Evolutionary conservation across 2,329 filamentous ascomycete genomes (phyloP), one percentile per base, ranked within the genome.

Genomic region (Claviceps purpurea): DNA sequence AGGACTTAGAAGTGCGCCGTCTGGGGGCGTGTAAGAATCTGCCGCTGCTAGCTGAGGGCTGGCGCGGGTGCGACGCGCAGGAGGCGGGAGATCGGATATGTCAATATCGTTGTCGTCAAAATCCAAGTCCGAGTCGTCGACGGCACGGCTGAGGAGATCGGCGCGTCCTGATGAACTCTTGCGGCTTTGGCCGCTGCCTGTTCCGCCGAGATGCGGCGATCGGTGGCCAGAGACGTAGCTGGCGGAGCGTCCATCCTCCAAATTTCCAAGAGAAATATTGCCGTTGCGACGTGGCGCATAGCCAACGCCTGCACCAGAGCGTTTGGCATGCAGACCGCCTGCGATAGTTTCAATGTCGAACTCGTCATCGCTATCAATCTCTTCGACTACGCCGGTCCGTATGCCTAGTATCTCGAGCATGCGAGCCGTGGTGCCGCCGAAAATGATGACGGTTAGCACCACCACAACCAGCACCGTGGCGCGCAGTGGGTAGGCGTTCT

Each of bases 341-440:
- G 79, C 79, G 50, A 86, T 81, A 13, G 75, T 72, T 66, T 96
- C 93, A 56, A 96, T 98, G 65, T 98, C 93, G 61, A 98, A 98
- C 67, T 98, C 93, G 64, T 98, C 93, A 64, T 98, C 93, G 45
- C 89, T 95, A 65, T 98, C 93, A 45, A 95, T 87, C 65, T 98
- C 93, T 61, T 98, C 93, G 0, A 96, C 87, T 0, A 98, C 91
- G 0, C 93, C 93, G 0, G 91, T 98, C 52, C 89, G 82, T 56
- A 98, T 98, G n/a, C 89, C 87, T 16, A 97, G 73, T 51, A 98
- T 98, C 66, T 98, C 93, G 18, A 98, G 75, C 93, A 98, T 98
- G 52, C 91, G 85, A 13, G 91, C 90, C 0, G 93, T 98, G 6
- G 93, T 98, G 50, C 93, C 93, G 52, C 93, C 93, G 61, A 98